Percentiles rank a stretch among this genome's conserved stretches.
Evolutionary conservation across 2,329 filamentous ascomycete genomes (phyloP).

Genomic region (Onygenales sp.): DNA sequence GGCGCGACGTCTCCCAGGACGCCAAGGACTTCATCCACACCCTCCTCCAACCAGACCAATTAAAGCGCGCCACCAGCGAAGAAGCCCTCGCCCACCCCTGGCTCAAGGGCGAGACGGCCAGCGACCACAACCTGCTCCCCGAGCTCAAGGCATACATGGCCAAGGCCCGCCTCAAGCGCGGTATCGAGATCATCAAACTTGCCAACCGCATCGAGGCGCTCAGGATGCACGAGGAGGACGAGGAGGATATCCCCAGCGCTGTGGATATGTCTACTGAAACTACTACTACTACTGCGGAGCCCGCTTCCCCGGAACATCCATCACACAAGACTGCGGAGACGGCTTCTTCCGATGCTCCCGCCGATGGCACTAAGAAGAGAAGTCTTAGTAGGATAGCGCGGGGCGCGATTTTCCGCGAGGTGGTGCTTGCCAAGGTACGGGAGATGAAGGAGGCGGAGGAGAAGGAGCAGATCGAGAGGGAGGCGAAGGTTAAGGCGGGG

Average conservation of each 20-base stretch:
- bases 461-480: conserved; percentile 57
- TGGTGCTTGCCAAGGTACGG: conserved; percentile 85
- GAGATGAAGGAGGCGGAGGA: conserved; percentile 86
- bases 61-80: conserved; percentile 68
- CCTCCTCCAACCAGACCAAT: conserved; percentile 69
- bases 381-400: conserved; percentile 51
- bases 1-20: conserved; percentile 92
- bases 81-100: conserved; percentile 73
- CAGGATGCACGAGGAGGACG: conserved; percentile 84
- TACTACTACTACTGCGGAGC: conserved; percentile 16
- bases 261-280: conserved; percentile 40
- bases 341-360: neutral
- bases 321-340: conserved; percentile 9
- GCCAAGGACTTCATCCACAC: conserved; percentile 88
- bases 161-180: conserved; percentile 79
- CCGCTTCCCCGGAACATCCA: conserved; percentile 32
- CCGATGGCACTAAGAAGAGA: conserved; percentile 33
- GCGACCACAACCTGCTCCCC: conserved; percentile 92
- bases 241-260: conserved; percentile 56
- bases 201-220: conserved; percentile 91
- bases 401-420: conserved; percentile 79
- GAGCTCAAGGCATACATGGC: conserved; percentile 94
- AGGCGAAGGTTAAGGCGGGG: conserved; percentile 22
- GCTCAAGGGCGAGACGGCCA: conserved; percentile 84
- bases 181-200: conserved; percentile 93